Evolutionary conservation across 768 basidiomycete species (phyloP).

Genomic region (Boletellus emodensis): DNA sequence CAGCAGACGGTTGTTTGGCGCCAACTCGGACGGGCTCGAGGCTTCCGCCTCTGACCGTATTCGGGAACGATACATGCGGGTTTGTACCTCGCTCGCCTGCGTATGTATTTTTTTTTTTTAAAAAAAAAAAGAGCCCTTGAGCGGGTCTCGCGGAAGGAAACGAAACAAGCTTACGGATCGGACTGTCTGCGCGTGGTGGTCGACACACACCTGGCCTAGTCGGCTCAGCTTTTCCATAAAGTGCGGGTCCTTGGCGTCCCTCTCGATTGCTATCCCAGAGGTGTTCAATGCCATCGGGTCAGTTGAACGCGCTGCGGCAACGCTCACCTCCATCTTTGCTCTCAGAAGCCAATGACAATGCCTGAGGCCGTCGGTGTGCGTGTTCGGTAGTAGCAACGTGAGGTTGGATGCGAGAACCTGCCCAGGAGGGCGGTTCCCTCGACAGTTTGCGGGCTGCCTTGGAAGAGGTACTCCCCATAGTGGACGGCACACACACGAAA

Average conservation of each 20-base stretch:
- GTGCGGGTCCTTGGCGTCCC: conserved; percentile 68
- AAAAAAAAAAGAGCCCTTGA: background rate
- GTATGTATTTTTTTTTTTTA: no score
- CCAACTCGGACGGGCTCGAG: conserved; percentile 32
- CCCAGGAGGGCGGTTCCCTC: conserved; percentile 46
- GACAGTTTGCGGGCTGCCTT: conserved; percentile 58
- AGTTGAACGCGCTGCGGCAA: no score
- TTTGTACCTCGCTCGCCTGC: conserved; percentile 29
- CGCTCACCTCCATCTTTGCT: conserved; percentile 45
- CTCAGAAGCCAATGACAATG: conserved; percentile 43
- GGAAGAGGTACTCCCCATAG: conserved; percentile 61
- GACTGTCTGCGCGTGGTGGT: conserved; percentile 50
- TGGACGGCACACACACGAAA: no score
- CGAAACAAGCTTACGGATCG: conserved; percentile 40
- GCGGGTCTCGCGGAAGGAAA: background rate
- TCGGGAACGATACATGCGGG: conserved; percentile 50
- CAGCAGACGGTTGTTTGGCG: conserved; percentile 57
- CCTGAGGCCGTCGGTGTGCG: conserved; percentile 13
- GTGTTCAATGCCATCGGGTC: background rate
- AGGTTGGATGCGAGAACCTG: conserved; percentile 38
- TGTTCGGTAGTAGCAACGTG: background rate
- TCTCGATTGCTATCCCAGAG: conserved; percentile 47
- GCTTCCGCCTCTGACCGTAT: conserved; percentile 54
- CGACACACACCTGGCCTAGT: conserved; percentile 67
- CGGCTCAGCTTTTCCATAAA: conserved; percentile 60